Base-by-base conservation (phyloP, 2,329 filamentous ascomycete species). In the Hysterium pulicare region DNA sequence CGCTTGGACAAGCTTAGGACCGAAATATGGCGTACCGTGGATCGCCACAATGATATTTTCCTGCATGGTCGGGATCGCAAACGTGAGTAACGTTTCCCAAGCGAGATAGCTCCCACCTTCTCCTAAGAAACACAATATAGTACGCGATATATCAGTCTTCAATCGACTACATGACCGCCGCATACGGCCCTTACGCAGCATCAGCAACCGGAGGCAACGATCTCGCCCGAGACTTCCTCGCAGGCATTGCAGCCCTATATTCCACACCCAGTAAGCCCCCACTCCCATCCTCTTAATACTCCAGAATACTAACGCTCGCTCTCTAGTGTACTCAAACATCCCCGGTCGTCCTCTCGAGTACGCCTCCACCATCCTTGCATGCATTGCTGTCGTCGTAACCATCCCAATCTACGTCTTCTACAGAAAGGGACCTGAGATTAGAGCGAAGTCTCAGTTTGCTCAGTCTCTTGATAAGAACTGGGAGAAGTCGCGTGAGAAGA, bases 161-260 rank as follows among this genome's bases (percentile, higher is more conserved):
- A 1, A 85, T 87, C 49, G 83, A 89, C 63, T 89, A 89, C 68
- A 87, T 87, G 78, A 78, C 87, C 11, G 82, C 81, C 38, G 81
- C 83, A 1, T 85, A 87, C 53, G 86, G 85, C 0, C 79, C 80
- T 0, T 88, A 87, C 60, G 80, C 83, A 2, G 84, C 85, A 1
- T 87, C 83, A 0, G 86, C 86, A 1, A 88, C 85, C 0, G 86
- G 85, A 31, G 85, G 85, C 16, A 89, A 89, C 49, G 86, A 84
- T 2, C 87, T 84, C 68, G 76, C 83, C 2, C 76, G 86, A 50
- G 85, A 89, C 57, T 82, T 88, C 64, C 69, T 89, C 0, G 86
- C 85, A 2, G 85, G 86, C 63, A 73, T 87, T 7, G 76, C 87
- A 1, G 85, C 84, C 0, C 72, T 87, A 38, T 83, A 82, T 11